Conservation (phyloP, 2,329 filamentous ascomycete genomes). For the Hymenoscyphus fraxineus region DNA sequence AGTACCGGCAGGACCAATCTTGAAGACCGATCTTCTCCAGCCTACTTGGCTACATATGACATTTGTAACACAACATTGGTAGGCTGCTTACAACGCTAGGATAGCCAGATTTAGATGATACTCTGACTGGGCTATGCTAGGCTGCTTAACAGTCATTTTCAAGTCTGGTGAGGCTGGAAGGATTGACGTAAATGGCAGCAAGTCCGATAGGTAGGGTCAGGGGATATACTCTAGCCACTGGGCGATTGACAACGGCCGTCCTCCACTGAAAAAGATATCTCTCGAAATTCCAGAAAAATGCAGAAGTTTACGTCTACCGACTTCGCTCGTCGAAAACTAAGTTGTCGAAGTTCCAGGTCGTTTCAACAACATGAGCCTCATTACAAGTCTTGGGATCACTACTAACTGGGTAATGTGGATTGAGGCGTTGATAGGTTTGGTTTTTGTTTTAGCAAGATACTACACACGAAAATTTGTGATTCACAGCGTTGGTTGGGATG, state of each 20-base stretch:
- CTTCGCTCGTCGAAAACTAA: background rate
- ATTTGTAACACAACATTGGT: background rate
- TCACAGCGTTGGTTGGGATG: conserved; percentile 2
- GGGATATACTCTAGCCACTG: background rate
- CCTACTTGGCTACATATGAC: background rate
- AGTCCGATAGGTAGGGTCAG: background rate
- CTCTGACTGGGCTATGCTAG: background rate
- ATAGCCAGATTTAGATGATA: background rate
- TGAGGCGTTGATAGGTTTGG: background rate
- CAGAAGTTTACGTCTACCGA: too few species aligned
- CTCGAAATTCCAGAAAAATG: too few species aligned
- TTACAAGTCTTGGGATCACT: background rate
- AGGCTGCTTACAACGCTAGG: background rate
- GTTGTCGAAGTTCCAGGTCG: background rate
- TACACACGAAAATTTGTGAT: background rate
- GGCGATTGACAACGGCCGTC: background rate
- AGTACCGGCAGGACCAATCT: background rate
- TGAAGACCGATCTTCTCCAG: background rate
- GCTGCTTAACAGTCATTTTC: background rate
- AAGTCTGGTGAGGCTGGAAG: background rate
- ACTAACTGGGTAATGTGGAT: conserved; percentile 1
- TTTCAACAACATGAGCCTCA: background rate
- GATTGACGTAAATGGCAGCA: background rate
- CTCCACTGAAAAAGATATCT: background rate
- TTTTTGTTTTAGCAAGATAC: conserved; percentile 3